A percentile compares a stretch with the other conserved stretches of the same genome.
These are phyloP conservation scores for Hortiboletus flavorubellus DNA, from an alignment of 768 basidiomycete genomes.

Conservation along the genomic window DNA sequence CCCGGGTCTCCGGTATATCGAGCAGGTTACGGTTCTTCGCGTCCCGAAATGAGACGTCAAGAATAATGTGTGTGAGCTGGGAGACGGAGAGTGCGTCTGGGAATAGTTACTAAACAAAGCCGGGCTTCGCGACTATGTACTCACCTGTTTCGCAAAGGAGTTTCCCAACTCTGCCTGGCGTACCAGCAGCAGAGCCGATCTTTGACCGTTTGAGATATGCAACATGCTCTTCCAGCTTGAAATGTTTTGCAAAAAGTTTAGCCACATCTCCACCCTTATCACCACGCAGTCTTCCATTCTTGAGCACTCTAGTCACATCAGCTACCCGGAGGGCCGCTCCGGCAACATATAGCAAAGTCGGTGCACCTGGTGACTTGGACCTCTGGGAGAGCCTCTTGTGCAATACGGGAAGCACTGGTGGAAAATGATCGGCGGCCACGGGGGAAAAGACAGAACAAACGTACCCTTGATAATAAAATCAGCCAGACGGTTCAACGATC, in stretches of 20 bases:
- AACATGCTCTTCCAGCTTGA: constrained; percentile 87
- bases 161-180: constrained; percentile 88
- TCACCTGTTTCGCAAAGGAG: constrained; percentile 69
- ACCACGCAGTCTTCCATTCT: constrained; percentile 63
- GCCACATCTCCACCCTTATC: constrained; percentile 90
- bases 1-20: constrained; percentile 81
- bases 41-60: constrained; percentile 73
- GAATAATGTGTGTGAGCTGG: constrained; percentile 78
- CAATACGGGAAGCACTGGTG: constrained; percentile 61
- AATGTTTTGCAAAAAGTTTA: constrained; percentile 94
- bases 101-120: constrained; percentile 9
- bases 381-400: constrained; percentile 69
- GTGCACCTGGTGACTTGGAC: constrained; percentile 77
- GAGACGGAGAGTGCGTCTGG: constrained; percentile 69
- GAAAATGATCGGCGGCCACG: not conserved
- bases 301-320: constrained; percentile 75
- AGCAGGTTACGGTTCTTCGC: constrained; percentile 71
- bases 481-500: constrained; percentile 67
- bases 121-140: constrained; percentile 12
- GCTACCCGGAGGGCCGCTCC: constrained; percentile 91
- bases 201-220: constrained; percentile 81
- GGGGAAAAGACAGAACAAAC: constrained; percentile 9
- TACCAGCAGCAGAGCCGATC: constrained; percentile 86
- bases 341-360: constrained; percentile 80
- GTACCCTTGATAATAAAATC: constrained; percentile 76